phyloP scores from a whole-genome alignment of 768 basidiomycete genomes.

The Kockovaella imperatae region DNA sequence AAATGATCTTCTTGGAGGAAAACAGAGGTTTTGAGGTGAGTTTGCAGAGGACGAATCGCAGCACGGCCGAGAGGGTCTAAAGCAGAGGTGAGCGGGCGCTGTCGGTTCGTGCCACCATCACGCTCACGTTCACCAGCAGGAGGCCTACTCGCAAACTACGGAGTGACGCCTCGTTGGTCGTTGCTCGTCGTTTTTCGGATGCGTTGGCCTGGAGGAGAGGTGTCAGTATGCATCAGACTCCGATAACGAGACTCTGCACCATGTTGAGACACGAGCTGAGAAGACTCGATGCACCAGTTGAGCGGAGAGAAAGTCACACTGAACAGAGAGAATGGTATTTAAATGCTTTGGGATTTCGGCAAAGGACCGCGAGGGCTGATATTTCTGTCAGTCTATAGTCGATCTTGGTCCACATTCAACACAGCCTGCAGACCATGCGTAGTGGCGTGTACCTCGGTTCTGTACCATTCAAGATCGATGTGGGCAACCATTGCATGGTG shows the following conservation, averaged over 20 bases:
- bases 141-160: constrained; percentile 31
- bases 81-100: background rate
- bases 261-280: background rate
- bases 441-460: too few relatives aligned
- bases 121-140: constrained; percentile 32
- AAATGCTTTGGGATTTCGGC: too few relatives aligned
- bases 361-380: too few relatives aligned
- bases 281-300: background rate
- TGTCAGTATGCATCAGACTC: background rate
- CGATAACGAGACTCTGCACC: background rate
- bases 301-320: too few relatives aligned
- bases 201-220: constrained; percentile 32
- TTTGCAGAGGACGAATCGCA: constrained; percentile 24
- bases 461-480: too few relatives aligned
- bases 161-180: constrained; percentile 34
- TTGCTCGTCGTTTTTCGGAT: constrained; percentile 40
- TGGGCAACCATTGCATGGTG: too few relatives aligned
- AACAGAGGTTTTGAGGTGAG: constrained; percentile 19
- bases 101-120: background rate
- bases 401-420: too few relatives aligned
- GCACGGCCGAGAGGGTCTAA: constrained; percentile 8
- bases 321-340: too few relatives aligned
- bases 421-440: too few relatives aligned
- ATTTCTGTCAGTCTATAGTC: too few relatives aligned
- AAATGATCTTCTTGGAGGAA: constrained; percentile 10